phyloP scores from a whole-genome alignment of 345 rosid species.

The Sapria himalayana region DNA sequence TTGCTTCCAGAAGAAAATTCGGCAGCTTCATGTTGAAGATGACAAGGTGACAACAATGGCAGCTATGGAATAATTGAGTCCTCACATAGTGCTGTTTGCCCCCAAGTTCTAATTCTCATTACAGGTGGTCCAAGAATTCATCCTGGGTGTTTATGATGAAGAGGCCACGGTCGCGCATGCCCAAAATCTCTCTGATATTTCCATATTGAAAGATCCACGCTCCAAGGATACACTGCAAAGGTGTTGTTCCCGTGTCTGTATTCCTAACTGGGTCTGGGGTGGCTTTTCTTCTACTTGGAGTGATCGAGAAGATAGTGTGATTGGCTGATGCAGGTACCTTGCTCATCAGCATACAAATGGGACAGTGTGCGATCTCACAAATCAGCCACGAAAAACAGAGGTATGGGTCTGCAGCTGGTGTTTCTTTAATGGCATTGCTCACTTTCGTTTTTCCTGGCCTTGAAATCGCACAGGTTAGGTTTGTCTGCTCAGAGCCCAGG shows the following conservation, averaged over 20 bases:
- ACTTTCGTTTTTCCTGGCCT: background rate
- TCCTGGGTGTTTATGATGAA: slow-evolving; percentile 56
- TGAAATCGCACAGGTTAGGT: slow-evolving; percentile 51
- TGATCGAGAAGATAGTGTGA: background rate
- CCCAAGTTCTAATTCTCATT: slow-evolving; percentile 6
- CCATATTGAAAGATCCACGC: slow-evolving; percentile 58
- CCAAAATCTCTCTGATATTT: slow-evolving; percentile 53
- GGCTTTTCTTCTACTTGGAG: background rate
- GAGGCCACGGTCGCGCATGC: slow-evolving; percentile 60
- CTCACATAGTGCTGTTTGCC: slow-evolving; percentile 1
- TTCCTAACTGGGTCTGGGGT: too few relatives aligned
- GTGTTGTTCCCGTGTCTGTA: too few relatives aligned
- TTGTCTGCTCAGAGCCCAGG: slow-evolving; percentile 79
- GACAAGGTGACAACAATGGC: slow-evolving; percentile 28
- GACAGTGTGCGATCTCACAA: slow-evolving; percentile 78
- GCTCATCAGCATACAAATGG: slow-evolving; percentile 76
- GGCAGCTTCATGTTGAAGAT: slow-evolving; percentile 59
- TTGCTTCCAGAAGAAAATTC: slow-evolving; percentile 36
- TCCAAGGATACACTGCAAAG: slow-evolving; percentile 72
- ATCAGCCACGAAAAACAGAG: slow-evolving; percentile 77
- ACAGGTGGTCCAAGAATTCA: slow-evolving; percentile 68
- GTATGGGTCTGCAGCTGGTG: too few relatives aligned
- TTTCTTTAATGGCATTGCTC: too few relatives aligned
- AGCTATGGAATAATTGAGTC: background rate
- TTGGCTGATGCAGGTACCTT: slow-evolving; percentile 39